phyloP scores from a whole-genome alignment of 2,329 filamentous ascomycete genomes.

The Fusarium albosuccineum region DNA sequence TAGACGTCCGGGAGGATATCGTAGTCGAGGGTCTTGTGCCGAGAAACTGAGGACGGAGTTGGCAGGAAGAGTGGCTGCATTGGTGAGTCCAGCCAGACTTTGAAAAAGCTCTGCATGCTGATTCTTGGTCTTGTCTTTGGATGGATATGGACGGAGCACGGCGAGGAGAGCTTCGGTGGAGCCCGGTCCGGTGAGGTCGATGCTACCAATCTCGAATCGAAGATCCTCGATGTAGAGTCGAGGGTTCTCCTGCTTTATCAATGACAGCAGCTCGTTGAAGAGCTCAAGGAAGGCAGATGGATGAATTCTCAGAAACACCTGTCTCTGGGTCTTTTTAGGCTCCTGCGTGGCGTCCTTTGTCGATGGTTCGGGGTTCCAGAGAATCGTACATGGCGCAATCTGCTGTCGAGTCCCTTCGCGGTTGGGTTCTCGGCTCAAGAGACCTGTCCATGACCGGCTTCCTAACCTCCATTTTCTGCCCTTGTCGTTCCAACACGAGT shows the following conservation, averaged over 20 bases:
- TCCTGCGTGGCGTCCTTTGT: constrained; percentile 44
- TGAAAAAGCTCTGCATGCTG: constrained; percentile 64
- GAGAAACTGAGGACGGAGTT: constrained; percentile 80
- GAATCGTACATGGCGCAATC: constrained; percentile 78
- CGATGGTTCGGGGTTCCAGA: constrained; percentile 74
- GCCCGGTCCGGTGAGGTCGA: constrained; percentile 73
- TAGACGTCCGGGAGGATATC: constrained; percentile 76
- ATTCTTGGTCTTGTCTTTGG: constrained; percentile 43
- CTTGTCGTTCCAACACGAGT: constrained; percentile 71
- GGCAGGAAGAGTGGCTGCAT: constrained; percentile 76
- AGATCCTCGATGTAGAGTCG: constrained; percentile 75
- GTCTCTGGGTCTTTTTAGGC: constrained; percentile 49
- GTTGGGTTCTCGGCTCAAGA: constrained; percentile 67
- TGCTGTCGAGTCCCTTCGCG: constrained; percentile 58
- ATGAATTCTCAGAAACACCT: constrained; percentile 80
- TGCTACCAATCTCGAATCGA: constrained; percentile 74
- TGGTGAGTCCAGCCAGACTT: constrained; percentile 70
- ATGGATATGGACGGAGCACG: constrained; percentile 69
- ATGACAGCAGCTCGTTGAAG: constrained; percentile 72
- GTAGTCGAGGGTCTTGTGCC: constrained; percentile 82
- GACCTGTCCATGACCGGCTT: constrained; percentile 62
- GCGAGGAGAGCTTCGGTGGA: constrained; percentile 83
- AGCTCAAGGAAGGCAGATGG: constrained; percentile 82
- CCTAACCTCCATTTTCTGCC: constrained; percentile 78
- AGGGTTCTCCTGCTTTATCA: constrained; percentile 72